phyloP scores from a whole-genome alignment of 352 stramenopile species.

The Phytopythium boreale region DNA sequence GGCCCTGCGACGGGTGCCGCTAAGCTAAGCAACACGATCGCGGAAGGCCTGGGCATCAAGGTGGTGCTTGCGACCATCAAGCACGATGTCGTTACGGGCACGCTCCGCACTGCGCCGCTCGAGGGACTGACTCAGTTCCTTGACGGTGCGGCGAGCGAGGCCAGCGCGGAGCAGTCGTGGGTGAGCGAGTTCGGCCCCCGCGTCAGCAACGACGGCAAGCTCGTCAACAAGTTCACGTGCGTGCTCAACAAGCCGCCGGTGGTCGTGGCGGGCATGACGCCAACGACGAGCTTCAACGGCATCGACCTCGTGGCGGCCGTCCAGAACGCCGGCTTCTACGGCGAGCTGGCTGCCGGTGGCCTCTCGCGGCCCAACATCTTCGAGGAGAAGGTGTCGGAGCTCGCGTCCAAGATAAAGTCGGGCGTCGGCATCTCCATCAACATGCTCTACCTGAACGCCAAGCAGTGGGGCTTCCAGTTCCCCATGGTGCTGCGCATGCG shows the following conservation, averaged over 20 bases:
- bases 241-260: constrained; percentile 77
- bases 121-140: constrained; percentile 44
- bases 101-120: constrained; percentile 23
- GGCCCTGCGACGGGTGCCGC: constrained; percentile 56
- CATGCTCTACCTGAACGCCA: constrained; percentile 89
- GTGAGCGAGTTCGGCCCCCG: constrained; percentile 44
- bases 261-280: constrained; percentile 83
- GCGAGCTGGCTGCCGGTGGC: constrained; percentile 74
- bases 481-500: constrained; percentile 83
- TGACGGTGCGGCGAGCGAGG: constrained; percentile 12
- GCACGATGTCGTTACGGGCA: constrained; percentile 25
- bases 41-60: constrained; percentile 54
- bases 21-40: constrained; percentile 33
- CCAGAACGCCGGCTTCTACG: constrained; percentile 78
- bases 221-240: constrained; percentile 70
- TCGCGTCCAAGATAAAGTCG: constrained; percentile 71
- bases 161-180: constrained; percentile 32
- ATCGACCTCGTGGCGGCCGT: constrained; percentile 81
- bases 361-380: constrained; percentile 73
- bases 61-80: constrained; percentile 51
- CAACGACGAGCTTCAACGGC: constrained; percentile 76
- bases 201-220: constrained; percentile 41
- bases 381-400: constrained; percentile 52
- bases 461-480: constrained; percentile 90
- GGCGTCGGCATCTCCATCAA: constrained; percentile 80